Percentiles rank a stretch among this genome's conserved stretches.
Conservation (phyloP, 305 asterid species). For the Fraxinus paxiana region DNA sequence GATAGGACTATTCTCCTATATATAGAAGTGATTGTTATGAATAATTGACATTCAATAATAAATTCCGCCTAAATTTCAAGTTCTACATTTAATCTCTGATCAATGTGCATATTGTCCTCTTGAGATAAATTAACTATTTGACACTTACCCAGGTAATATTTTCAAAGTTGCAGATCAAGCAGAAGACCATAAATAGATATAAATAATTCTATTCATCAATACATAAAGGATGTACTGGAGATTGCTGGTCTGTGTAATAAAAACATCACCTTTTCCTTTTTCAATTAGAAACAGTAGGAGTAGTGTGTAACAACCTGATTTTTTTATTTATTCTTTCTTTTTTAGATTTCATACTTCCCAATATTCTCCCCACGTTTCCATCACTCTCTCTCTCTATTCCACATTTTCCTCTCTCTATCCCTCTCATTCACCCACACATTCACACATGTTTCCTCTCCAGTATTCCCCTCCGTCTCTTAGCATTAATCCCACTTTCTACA, state of each 20-base stretch:
- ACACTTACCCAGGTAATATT: neutral
- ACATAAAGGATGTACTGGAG: neutral
- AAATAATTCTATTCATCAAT: neutral
- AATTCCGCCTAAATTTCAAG: neutral
- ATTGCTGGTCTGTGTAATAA: neutral
- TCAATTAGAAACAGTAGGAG: neutral
- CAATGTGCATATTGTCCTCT: no score
- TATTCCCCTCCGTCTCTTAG: no score
- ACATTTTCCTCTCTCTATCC: no score
- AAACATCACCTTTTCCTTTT: neutral
- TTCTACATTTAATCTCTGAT: no score
- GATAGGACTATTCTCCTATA: neutral
- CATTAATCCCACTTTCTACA: no score
- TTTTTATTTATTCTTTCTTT: no score
- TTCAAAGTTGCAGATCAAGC: neutral
- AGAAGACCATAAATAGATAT: neutral
- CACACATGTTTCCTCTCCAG: no score
- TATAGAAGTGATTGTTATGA: neutral
- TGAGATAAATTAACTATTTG: neutral
- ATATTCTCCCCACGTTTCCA: no score
- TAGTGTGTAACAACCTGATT: no score
- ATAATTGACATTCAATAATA: neutral
- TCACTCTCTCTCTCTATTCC: no score
- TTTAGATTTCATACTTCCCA: no score
- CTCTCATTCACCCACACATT: no score